Evolutionary conservation across 2,329 filamentous ascomycete genomes (phyloP), one percentile per base, ranked within the genome.

Genomic region (Alternaria viburni): DNA sequence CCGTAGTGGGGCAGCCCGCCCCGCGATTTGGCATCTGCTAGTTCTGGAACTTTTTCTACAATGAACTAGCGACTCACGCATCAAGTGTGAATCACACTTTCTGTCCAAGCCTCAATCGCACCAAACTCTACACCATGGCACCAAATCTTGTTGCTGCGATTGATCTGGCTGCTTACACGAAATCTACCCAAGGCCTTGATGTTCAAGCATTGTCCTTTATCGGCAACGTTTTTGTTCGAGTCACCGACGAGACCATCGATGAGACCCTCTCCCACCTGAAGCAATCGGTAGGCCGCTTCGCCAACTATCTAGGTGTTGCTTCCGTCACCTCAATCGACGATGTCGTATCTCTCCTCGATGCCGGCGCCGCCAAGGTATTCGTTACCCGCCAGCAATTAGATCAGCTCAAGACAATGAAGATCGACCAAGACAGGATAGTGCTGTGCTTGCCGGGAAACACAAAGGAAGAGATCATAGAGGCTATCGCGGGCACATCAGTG

Each of bases 321-420:
- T 82, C 82, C 21, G 85, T 98, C 43, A 80, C 87, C 30, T 89
- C 89, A 11, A 83, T 84, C 59, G 90, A 93, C 69, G 91, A 96
- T 67, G 84, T 98, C 36, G 82, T 95, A 57, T 87, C 91, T 50
- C 86, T 98, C 36, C 88, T 99, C 59, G 92, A 99, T 78, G 88
- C 89, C 67, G 96, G 96, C 63, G 93, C 93, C 7, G 88, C 89
- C 56, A 96, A 91, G 77, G 90, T 96, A 66, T 96, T 98, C 78
- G 91, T 97, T 54, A 86, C 87, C 17, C 86, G 89, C 51, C 85
- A 89, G 60, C 91, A 93, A 77, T 83, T 96, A 57, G 83, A 84
- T 44, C 79, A 82, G 17, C 80, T 91, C 46, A 81, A 85, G 55
- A 71, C 82, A 52, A 80, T 85, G 69, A 84, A 85, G 28, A 81